Conservation (phyloP, 495 filamentous ascomycete genomes). For the Aspergillus steynii region DNA sequence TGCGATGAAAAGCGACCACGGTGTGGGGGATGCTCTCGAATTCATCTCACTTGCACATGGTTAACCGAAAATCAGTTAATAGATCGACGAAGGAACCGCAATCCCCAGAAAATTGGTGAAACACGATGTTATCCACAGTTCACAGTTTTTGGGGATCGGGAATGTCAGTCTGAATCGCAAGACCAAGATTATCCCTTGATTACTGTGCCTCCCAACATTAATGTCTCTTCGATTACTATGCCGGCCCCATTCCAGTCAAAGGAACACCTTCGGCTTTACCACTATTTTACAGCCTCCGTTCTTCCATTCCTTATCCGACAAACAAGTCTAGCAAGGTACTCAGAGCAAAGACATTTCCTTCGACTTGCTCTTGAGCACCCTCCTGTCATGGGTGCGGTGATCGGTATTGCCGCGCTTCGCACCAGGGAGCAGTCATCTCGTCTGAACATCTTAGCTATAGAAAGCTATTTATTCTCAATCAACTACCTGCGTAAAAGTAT, state of each 20-base stretch:
- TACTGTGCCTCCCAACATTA: too few relatives aligned
- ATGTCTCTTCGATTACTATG: background rate
- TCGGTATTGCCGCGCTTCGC: background rate
- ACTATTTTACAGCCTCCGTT: background rate
- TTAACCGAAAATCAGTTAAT: background rate
- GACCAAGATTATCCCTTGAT: too few relatives aligned
- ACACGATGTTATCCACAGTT: too few relatives aligned
- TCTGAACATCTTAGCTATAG: background rate
- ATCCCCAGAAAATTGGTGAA: background rate
- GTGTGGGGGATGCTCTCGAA: constrained; percentile 2
- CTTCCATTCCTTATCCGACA: background rate
- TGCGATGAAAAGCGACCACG: background rate
- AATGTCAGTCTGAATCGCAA: too few relatives aligned
- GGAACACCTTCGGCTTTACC: background rate
- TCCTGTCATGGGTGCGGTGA: background rate
- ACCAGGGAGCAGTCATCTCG: background rate
- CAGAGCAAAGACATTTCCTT: background rate
- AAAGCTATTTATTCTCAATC: constrained; percentile 1
- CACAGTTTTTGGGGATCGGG: too few relatives aligned
- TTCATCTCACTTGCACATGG: background rate
- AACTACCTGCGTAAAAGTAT: background rate
- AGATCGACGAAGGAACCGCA: background rate
- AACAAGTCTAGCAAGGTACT: background rate
- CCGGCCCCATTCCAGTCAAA: background rate
- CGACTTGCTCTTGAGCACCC: background rate